Conservation (phyloP, 1,284 basidiomycete species). For the Schizophyllum commune region DNA sequence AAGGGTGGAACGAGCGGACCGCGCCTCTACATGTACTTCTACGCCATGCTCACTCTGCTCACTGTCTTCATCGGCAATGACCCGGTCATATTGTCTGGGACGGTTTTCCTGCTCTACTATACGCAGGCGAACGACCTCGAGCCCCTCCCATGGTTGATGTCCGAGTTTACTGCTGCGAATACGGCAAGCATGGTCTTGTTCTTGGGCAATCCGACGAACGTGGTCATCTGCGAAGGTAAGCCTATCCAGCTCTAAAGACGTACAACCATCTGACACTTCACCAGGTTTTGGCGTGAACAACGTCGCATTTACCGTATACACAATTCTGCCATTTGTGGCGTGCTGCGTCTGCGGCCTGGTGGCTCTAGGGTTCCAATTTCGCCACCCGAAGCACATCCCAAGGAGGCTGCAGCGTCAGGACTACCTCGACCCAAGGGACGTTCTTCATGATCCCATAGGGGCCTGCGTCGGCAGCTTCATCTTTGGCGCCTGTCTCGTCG, state of each 20-base stretch:
- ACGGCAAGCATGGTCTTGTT: conserved; percentile 67
- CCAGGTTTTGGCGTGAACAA: conserved; percentile 44
- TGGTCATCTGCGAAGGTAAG: conserved; percentile 52
- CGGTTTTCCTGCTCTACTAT: conserved; percentile 83
- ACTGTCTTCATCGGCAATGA: conserved; percentile 88
- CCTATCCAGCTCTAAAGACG: background rate
- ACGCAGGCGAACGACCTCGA: conserved; percentile 60
- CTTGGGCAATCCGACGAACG: conserved; percentile 71
- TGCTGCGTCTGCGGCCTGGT: conserved; percentile 49
- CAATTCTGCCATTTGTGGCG: conserved; percentile 61
- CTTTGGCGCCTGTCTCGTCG: conserved; percentile 40
- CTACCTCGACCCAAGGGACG: conserved; percentile 35
- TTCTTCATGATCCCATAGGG: conserved; percentile 41
- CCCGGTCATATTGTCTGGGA: conserved; percentile 80
- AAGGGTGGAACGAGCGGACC: conserved; percentile 66
- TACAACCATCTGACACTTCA: background rate
- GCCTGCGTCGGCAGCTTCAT: conserved; percentile 45
- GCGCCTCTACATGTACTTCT: conserved; percentile 73
- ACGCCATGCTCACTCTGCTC: conserved; percentile 70
- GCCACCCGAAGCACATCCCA: conserved; percentile 43
- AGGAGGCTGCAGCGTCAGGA: conserved; percentile 30
- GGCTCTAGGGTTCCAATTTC: conserved; percentile 49
- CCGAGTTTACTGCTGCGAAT: conserved; percentile 69
- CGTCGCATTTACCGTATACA: conserved; percentile 64
- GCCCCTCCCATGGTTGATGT: conserved; percentile 40